Percentiles rank a stretch among this genome's conserved stretches.
Evolutionary conservation across 2,329 filamentous ascomycete genomes (phyloP).

Genomic region (Hymenoscyphus albidus): DNA sequence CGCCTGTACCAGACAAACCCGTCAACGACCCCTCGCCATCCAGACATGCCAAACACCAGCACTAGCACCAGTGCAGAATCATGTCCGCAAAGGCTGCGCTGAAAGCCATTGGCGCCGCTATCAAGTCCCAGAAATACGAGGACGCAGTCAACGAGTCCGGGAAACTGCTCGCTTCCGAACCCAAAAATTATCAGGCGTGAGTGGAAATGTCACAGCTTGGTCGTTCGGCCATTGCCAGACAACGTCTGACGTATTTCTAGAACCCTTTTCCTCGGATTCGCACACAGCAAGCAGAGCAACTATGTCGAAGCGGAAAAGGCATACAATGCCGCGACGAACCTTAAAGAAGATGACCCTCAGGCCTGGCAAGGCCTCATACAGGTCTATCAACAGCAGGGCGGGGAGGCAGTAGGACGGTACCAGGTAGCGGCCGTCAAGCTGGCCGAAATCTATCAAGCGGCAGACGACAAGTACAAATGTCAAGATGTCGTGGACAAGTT

Average conservation of each 20-base stretch:
- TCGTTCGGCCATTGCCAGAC: not conserved
- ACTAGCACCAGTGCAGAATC: constrained; percentile 5
- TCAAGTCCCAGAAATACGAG: constrained; percentile 76
- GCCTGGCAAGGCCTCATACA: constrained; percentile 88
- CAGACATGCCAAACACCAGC: constrained; percentile 19
- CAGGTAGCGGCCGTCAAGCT: constrained; percentile 68
- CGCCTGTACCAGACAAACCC: not conserved
- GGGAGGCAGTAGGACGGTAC: constrained; percentile 68
- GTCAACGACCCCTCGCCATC: not conserved
- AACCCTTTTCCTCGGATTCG: constrained; percentile 83
- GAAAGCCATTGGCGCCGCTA: constrained; percentile 74
- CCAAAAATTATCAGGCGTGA: constrained; percentile 78
- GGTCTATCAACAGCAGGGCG: constrained; percentile 75
- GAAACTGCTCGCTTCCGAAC: constrained; percentile 66
- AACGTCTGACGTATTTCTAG: constrained; percentile 39
- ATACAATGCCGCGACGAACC: constrained; percentile 67
- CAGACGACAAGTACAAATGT: constrained; percentile 60
- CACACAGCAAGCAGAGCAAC: constrained; percentile 71
- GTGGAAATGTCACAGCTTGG: constrained; percentile 29
- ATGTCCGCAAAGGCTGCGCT: constrained; percentile 63
- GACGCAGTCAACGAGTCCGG: constrained; percentile 68
- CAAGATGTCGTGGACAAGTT: constrained; percentile 76
- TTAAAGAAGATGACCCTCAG: constrained; percentile 73
- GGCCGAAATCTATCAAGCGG: constrained; percentile 67
- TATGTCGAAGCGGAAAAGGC: constrained; percentile 69